Percentiles rank a stretch among this genome's conserved stretches.
phyloP scores from a whole-genome alignment of 2,329 filamentous ascomycete species.

The Lachnellula cervina region DNA sequence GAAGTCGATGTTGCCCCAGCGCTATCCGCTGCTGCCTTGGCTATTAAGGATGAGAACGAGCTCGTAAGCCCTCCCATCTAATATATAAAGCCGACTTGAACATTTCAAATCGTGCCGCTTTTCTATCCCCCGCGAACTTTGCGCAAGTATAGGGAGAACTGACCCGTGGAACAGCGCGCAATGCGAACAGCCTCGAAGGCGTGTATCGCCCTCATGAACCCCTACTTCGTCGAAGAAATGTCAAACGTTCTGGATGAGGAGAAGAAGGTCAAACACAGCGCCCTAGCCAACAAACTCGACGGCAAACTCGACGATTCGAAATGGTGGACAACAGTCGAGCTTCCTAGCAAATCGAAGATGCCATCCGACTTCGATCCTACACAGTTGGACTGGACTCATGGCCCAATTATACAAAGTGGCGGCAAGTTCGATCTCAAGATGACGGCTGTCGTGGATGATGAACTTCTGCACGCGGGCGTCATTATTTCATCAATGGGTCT shows the following conservation, averaged over 20 bases:
- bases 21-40: slow-evolving; percentile 77
- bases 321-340: slow-evolving; percentile 79
- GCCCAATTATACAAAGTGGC: slow-evolving; percentile 88
- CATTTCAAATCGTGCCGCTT: too few relatives aligned
- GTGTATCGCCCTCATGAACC: slow-evolving; percentile 89
- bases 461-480: slow-evolving; percentile 80
- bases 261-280: slow-evolving; percentile 91
- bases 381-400: slow-evolving; percentile 91
- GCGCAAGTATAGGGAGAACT: neutral
- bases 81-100: too few relatives aligned
- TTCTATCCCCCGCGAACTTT: neutral
- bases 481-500: slow-evolving; percentile 90
- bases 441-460: slow-evolving; percentile 71
- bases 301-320: slow-evolving; percentile 89
- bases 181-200: slow-evolving; percentile 94
- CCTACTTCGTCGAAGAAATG: slow-evolving; percentile 98
- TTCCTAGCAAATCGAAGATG: slow-evolving; percentile 68
- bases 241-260: slow-evolving; percentile 91
- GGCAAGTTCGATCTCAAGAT: slow-evolving; percentile 91
- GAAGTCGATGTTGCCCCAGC: slow-evolving; percentile 81
- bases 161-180: slow-evolving; percentile 51
- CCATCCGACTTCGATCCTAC: slow-evolving; percentile 80
- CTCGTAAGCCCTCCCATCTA: slow-evolving; percentile 44
- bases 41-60: slow-evolving; percentile 92
- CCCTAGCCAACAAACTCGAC: slow-evolving; percentile 80